Percentiles rank a stretch among this genome's conserved stretches.
Conservation (phyloP, 2,329 filamentous ascomycete species). For the Didymella segeticola region DNA sequence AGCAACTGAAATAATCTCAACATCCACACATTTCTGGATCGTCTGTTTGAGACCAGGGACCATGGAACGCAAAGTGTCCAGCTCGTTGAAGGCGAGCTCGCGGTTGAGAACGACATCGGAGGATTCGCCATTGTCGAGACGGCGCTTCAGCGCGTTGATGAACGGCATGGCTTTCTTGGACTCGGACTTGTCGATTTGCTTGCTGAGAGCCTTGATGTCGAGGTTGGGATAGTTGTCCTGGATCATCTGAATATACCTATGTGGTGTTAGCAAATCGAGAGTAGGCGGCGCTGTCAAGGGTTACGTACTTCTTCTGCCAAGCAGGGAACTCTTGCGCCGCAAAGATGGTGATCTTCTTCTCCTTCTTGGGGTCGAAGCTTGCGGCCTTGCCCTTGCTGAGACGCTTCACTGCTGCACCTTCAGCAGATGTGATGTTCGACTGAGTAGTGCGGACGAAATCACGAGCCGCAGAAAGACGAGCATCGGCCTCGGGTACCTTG, state of each 20-base stretch:
- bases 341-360: conserved; percentile 90
- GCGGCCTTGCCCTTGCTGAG: conserved; percentile 90
- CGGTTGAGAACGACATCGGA: conserved; percentile 76
- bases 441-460: conserved; percentile 79
- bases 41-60: conserved; percentile 78
- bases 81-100: conserved; percentile 87
- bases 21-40: conserved; percentile 69
- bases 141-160: conserved; percentile 84
- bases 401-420: conserved; percentile 83
- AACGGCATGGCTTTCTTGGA: conserved; percentile 99
- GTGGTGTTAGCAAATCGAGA: neutral
- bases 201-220: conserved; percentile 82
- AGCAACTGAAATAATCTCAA: conserved; percentile 75
- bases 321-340: conserved; percentile 79
- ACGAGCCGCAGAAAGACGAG: conserved; percentile 75
- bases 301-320: conserved; percentile 92
- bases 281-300: neutral
- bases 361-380: conserved; percentile 85
- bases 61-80: conserved; percentile 77
- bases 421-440: conserved; percentile 83
- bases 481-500: conserved; percentile 68
- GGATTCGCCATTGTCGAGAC: conserved; percentile 73
- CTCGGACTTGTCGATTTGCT: conserved; percentile 81
- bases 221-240: conserved; percentile 52
- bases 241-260: conserved; percentile 44